Evolutionary conservation across 176 grass and related monocot species (phyloP).

Genomic region (Dendrocalamus sinicus): DNA sequence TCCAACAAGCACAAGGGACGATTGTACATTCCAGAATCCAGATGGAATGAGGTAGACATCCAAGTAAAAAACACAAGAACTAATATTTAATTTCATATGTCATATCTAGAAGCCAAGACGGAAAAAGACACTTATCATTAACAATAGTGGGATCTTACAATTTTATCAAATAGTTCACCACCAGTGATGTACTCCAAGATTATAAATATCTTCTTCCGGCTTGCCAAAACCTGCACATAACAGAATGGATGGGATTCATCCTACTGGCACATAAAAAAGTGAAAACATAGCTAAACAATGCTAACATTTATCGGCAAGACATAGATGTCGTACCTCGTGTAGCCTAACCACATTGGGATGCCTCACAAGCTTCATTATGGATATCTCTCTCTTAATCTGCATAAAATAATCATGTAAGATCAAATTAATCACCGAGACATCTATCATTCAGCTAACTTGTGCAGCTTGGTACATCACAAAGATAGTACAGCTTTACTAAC

Average conservation of each 20-base stretch:
- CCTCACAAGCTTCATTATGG: conserved; percentile 99
- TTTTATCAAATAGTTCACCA: conserved; percentile 98
- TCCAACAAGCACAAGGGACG: neutral
- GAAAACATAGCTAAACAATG: conserved; percentile 20
- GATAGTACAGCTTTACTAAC: neutral
- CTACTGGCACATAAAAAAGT: neutral
- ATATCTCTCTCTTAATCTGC: conserved; percentile 99
- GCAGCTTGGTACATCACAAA: conserved; percentile 7
- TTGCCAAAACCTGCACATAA: conserved; percentile 88
- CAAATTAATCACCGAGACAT: neutral
- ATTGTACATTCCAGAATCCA: conserved; percentile 3
- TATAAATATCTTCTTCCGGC: conserved; percentile 96
- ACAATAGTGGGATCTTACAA: conserved; percentile 59
- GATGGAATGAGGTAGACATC: neutral
- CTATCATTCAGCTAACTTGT: conserved; percentile 26
- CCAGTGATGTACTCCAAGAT: conserved; percentile 97
- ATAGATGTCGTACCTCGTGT: conserved; percentile 59
- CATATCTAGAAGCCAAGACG: conserved; percentile 7
- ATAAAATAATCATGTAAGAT: conserved; percentile 26
- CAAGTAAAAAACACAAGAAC: conserved; percentile 22
- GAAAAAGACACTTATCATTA: conserved; percentile 37
- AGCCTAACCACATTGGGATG: conserved; percentile 94
- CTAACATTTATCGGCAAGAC: conserved; percentile 19
- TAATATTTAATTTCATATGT: conserved; percentile 38
- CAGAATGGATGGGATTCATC: conserved; percentile 38